phyloP scores from a whole-genome alignment of 345 rosid species.

The Lepidium africanum region DNA sequence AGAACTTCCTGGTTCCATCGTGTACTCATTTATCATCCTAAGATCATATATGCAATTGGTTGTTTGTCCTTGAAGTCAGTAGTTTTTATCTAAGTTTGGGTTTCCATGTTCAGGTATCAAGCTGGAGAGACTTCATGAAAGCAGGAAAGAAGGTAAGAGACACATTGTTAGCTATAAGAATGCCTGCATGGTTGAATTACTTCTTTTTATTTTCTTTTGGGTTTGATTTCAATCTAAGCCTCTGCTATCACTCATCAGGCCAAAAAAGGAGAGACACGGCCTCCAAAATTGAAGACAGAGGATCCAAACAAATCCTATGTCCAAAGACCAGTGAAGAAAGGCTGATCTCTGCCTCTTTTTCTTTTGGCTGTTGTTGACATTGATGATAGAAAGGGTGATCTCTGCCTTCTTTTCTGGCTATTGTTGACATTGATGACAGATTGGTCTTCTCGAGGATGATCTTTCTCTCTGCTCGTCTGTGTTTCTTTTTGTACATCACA shows the following conservation, averaged over 20 bases:
- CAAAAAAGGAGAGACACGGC: slow-evolving; percentile 85
- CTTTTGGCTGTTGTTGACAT: slow-evolving; percentile 5
- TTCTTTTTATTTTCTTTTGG: not conserved
- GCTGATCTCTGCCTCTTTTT: slow-evolving; percentile 26
- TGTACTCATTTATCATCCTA: not conserved
- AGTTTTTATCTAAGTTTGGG: not conserved
- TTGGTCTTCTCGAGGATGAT: not conserved
- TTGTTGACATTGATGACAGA: slow-evolving; percentile 12
- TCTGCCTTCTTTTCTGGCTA: not conserved
- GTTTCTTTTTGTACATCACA: slow-evolving; percentile 18
- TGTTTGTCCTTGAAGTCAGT: not conserved
- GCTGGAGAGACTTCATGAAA: slow-evolving; percentile 96
- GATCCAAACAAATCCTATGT: slow-evolving; percentile 97
- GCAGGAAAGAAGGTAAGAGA: slow-evolving; percentile 72
- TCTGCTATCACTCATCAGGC: slow-evolving; percentile 34
- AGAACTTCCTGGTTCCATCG: not conserved
- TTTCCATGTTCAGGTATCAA: slow-evolving; percentile 52
- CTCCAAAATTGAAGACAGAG: slow-evolving; percentile 95
- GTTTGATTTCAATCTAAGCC: not conserved
- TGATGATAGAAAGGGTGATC: slow-evolving; percentile 47
- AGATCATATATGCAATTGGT: not conserved
- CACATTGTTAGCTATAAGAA: not conserved
- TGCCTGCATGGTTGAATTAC: not conserved
- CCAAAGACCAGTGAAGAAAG: slow-evolving; percentile 88
- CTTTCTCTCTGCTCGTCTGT: not conserved